These are phyloP conservation scores for Pecoramyces ruminantium DNA, from an alignment of 192 early-diverging fungal genomes.

Conservation along the genomic window DNA sequence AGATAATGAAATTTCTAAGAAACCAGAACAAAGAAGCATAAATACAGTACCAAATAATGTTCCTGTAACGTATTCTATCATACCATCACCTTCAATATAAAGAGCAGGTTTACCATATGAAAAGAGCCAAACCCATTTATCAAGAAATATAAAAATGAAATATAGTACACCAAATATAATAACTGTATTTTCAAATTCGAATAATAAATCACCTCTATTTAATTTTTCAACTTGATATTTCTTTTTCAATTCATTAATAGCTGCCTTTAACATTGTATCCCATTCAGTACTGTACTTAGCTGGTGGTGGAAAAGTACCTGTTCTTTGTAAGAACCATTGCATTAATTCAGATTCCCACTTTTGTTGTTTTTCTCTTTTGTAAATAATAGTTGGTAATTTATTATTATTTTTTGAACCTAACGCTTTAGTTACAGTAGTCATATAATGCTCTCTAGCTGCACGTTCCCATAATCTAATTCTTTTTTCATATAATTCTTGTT, in stretches of 20 bases:
- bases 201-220: constrained; percentile 24
- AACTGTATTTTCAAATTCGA: constrained; percentile 18
- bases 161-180: constrained; percentile 21
- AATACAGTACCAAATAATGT: constrained; percentile 17
- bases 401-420: constrained; percentile 1
- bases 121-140: constrained; percentile 17
- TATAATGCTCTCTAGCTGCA: constrained; percentile 15
- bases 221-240: constrained; percentile 25
- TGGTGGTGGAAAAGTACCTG: constrained; percentile 7
- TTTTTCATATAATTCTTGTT: constrained; percentile 1
- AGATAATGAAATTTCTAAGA: constrained; percentile 17
- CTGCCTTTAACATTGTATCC: constrained; percentile 17
- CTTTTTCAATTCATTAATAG: constrained; percentile 16
- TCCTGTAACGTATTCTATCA: constrained; percentile 8
- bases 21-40: constrained; percentile 18
- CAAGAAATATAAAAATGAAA: constrained; percentile 21
- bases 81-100: background rate
- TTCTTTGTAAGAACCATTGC: constrained; percentile 15
- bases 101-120: constrained; percentile 7
- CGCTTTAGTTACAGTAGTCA: background rate
- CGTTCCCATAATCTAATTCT: constrained; percentile 14
- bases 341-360: constrained; percentile 16
- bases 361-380: constrained; percentile 9
- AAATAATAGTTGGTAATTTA: constrained; percentile 1
- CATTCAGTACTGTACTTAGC: constrained; percentile 16